A percentile compares a stretch with the other conserved stretches of the same genome.
phyloP scores from a whole-genome alignment of 495 filamentous ascomycete genomes.

The Talaromyces thailandensis region DNA sequence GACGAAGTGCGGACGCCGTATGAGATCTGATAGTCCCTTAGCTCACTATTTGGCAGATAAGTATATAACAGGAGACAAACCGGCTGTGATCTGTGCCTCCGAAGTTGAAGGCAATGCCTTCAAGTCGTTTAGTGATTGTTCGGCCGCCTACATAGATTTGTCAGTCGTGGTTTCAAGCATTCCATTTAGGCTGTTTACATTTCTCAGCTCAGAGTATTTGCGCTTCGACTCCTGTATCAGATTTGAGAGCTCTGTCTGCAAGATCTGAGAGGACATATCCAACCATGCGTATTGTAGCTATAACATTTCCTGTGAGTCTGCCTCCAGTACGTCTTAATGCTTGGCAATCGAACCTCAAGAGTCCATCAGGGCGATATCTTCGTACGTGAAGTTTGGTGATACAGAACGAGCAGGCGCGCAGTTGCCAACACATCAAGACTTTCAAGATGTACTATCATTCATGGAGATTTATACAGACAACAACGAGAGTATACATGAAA shows the following conservation, averaged over 20 bases:
- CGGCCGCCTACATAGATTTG: slow-evolving; percentile 59
- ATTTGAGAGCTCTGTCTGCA: slow-evolving; percentile 81
- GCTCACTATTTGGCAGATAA: slow-evolving; percentile 11
- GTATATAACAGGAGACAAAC: slow-evolving; percentile 35
- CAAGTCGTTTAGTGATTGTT: slow-evolving; percentile 86
- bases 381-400: neutral
- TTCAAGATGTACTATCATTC: neutral
- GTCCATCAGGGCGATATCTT: neutral
- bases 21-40: slow-evolving; percentile 75
- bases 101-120: slow-evolving; percentile 68
- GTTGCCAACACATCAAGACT: neutral
- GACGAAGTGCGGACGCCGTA: slow-evolving; percentile 70
- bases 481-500: neutral
- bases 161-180: slow-evolving; percentile 10
- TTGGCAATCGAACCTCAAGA: slow-evolving; percentile 1
- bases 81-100: slow-evolving; percentile 75
- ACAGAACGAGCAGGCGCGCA: neutral
- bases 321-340: neutral
- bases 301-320: slow-evolving; percentile 4
- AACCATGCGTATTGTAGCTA: slow-evolving; percentile 15
- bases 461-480: slow-evolving; percentile 1
- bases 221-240: slow-evolving; percentile 93
- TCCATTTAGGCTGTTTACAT: slow-evolving; percentile 40
- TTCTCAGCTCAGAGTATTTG: slow-evolving; percentile 80
- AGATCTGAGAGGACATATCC: slow-evolving; percentile 85